Conservation (phyloP, 2,329 filamentous ascomycete genomes). For the Celoporthe dispersa region DNA sequence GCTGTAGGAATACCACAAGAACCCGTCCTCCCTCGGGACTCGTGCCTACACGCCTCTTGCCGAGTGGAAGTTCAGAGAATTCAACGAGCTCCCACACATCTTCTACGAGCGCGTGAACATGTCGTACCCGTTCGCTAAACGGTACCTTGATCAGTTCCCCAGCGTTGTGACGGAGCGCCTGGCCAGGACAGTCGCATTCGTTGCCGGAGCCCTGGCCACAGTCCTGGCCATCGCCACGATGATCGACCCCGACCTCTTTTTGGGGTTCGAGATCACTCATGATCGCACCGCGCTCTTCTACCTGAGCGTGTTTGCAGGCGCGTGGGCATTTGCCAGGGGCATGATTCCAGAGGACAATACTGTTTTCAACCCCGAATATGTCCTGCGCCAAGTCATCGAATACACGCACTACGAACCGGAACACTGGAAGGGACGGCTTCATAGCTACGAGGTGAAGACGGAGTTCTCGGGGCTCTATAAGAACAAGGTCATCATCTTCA, state of each 20-base stretch:
- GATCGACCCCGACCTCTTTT: constrained; percentile 88
- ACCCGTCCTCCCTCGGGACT: constrained; percentile 83
- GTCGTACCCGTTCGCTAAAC: constrained; percentile 90
- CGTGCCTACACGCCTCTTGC: constrained; percentile 91
- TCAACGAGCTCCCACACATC: constrained; percentile 93
- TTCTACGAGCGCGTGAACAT: constrained; percentile 90
- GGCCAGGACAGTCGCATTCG: constrained; percentile 82
- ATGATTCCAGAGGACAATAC: constrained; percentile 85
- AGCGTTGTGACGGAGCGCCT: constrained; percentile 91
- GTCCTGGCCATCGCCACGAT: constrained; percentile 83
- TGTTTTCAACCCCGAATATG: constrained; percentile 91
- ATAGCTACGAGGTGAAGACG: constrained; percentile 88
- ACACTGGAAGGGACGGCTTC: constrained; percentile 87
- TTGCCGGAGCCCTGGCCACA: constrained; percentile 83
- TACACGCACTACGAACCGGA: constrained; percentile 91
- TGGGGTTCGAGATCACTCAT: constrained; percentile 88
- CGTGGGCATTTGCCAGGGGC: constrained; percentile 84
- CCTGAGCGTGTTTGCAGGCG: constrained; percentile 77
- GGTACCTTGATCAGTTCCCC: constrained; percentile 94
- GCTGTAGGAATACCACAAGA: constrained; percentile 88
- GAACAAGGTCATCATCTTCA: constrained; percentile 86
- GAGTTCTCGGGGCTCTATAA: constrained; percentile 93
- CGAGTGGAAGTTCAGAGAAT: constrained; percentile 98
- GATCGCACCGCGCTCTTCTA: constrained; percentile 92
- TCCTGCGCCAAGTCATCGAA: constrained; percentile 84